Evolutionary conservation across 495 filamentous ascomycete species (phyloP), one percentile per base, ranked within the genome.

Genomic region (Neurospora sp.): DNA sequence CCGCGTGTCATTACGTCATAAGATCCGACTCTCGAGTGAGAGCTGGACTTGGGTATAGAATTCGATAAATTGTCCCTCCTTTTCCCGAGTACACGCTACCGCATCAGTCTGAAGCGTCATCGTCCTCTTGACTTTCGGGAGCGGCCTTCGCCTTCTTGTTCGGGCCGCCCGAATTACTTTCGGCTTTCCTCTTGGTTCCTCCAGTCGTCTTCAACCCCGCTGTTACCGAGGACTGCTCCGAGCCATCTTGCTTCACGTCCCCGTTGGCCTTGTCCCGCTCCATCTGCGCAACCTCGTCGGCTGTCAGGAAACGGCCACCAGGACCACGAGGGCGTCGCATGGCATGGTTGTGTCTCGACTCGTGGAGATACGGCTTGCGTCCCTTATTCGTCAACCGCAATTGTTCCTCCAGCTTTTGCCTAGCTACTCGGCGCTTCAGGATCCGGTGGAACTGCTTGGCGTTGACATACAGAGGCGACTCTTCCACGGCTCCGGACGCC

Each of bases 401-500:
- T 45, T 92, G 89, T 79, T 99, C 96, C 80, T 99, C 96, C 66
- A 99, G 82, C 81, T 92, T 93, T 81, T 99, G 96, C 43, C 96
- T 89, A 4, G 96, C 96, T 74, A 98, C 93, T 40, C 96, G 87
- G 54, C 96, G 88, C 84, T 99, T 99, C 70, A 99, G 82, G 72
- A 99, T 99, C 11, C 96, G 92, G 80, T 99, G 96, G 77, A 99
- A 99, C 79, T 99, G 96, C 82, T 99, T 99, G 3, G 96, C 96
- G 78, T 99, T 99, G 78, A 99, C 96, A 76, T 98, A 99, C 9
- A 99, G 85, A 0, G 96, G 96, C 7, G 96, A 94, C 81, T 99
- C 96, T 82, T 98, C 96, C 17, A 92, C 92, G 38, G 83, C 84
- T 3, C 91, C 89, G 4, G 91, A 86, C 1, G 91, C 88, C 79